phyloP scores from a whole-genome alignment of 2,329 filamentous ascomycete species.

The Alternaria incomplexa region DNA sequence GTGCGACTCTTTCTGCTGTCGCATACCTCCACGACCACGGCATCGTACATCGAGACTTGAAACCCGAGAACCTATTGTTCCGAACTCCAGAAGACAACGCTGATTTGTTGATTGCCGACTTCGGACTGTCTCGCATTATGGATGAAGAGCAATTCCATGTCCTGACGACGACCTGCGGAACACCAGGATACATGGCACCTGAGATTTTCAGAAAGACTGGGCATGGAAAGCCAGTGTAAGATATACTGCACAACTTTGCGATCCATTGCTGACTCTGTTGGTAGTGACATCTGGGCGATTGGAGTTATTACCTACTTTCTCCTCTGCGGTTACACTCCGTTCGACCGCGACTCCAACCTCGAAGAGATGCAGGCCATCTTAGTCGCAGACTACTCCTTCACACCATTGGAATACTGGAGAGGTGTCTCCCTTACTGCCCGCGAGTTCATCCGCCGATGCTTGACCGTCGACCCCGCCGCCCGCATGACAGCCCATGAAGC shows the following conservation, averaged over 20 bases:
- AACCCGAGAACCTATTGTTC: conserved; percentile 96
- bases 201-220: conserved; percentile 99
- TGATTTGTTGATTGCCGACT: conserved; percentile 95
- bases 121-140: conserved; percentile 95
- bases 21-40: conserved; percentile 98
- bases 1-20: conserved; percentile 93
- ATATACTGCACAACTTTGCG: not conserved
- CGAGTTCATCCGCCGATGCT: conserved; percentile 89
- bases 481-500: conserved; percentile 91
- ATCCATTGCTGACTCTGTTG: conserved; percentile 15
- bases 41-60: conserved; percentile 96
- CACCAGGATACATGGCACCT: conserved; percentile 97
- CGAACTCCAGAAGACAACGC: conserved; percentile 97
- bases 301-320: conserved; percentile 99
- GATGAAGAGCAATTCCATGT: conserved; percentile 99
- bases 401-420: conserved; percentile 94
- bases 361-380: conserved; percentile 99
- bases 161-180: conserved; percentile 95
- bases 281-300: conserved; percentile 91
- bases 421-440: conserved; percentile 83
- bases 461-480: conserved; percentile 85
- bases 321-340: conserved; percentile 96
- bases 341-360: conserved; percentile 95
- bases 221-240: conserved; percentile 91
- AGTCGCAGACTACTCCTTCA: conserved; percentile 94